Evolutionary conservation across 2,329 filamentous ascomycete species (phyloP).

Genomic region (Oidium heveae): DNA sequence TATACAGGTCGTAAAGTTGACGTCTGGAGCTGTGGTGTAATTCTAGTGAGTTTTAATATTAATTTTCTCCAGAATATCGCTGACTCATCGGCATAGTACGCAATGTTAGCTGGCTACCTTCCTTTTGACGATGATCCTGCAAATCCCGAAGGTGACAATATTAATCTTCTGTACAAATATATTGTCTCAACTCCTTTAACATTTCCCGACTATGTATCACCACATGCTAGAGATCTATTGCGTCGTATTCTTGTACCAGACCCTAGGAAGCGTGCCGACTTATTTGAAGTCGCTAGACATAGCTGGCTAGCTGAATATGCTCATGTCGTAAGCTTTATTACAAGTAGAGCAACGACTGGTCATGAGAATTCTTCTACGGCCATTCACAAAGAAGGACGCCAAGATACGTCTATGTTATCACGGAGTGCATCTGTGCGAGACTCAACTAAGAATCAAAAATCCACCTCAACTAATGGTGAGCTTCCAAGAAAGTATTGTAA

Average conservation of each 20-base stretch:
- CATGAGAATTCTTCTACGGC: constrained; percentile 66
- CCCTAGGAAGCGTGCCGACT: constrained; percentile 75
- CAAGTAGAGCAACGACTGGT: constrained; percentile 73
- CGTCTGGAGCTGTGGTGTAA: constrained; percentile 98
- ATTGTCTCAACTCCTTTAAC: constrained; percentile 92
- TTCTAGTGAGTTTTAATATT: constrained; percentile 42
- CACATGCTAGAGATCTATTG: constrained; percentile 78
- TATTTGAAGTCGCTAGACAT: constrained; percentile 92
- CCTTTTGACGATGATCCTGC: constrained; percentile 96
- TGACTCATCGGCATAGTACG: constrained; percentile 46
- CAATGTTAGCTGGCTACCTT: constrained; percentile 92
- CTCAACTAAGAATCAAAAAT: constrained; percentile 41
- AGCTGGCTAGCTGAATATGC: constrained; percentile 96
- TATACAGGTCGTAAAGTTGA: constrained; percentile 97
- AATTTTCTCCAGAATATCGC: constrained; percentile 1
- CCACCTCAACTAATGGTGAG: constrained; percentile 28
- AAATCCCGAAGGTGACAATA: constrained; percentile 96
- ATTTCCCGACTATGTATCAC: constrained; percentile 96
- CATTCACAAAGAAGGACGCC: constrained; percentile 28
- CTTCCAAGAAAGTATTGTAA: constrained; percentile 50
- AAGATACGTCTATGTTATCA: constrained; percentile 37
- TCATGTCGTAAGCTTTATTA: constrained; percentile 92
- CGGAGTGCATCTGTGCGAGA: constrained; percentile 86
- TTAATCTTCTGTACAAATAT: constrained; percentile 97
- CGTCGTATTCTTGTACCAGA: constrained; percentile 87